Evolutionary conservation across 1,284 basidiomycete species (phyloP).

Genomic region (Pascua sp.): DNA sequence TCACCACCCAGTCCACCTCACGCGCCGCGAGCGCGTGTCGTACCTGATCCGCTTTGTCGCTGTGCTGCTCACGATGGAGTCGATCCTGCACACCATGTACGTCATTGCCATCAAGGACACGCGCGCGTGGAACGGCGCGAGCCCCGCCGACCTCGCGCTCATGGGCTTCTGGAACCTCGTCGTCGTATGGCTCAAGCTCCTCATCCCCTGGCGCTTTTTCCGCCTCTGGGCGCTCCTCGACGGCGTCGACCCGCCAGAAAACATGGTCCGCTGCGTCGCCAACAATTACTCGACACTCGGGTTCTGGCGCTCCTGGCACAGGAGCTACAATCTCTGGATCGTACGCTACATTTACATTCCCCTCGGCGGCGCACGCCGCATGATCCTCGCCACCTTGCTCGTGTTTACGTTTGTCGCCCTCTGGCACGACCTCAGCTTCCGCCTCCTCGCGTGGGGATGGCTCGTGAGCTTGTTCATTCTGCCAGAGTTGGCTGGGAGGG

Average conservation of each 20-base stretch:
- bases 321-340: conserved; percentile 95
- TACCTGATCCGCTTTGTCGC: conserved; percentile 72
- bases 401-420: conserved; percentile 98
- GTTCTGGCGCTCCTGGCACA: conserved; percentile 96
- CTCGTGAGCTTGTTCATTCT: conserved; percentile 85
- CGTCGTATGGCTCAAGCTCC: conserved; percentile 96
- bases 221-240: conserved; percentile 88
- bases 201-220: conserved; percentile 97
- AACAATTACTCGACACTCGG: conserved; percentile 94
- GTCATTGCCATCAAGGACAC: conserved; percentile 94
- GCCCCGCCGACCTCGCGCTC: conserved; percentile 80
- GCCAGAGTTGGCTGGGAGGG: conserved; percentile 70
- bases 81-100: conserved; percentile 90
- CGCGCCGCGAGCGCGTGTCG: conserved; percentile 39
- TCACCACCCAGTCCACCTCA: conserved; percentile 53
- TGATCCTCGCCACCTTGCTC: conserved; percentile 66
- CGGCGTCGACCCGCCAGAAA: conserved; percentile 91
- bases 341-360: conserved; percentile 96
- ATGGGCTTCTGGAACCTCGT: conserved; percentile 97
- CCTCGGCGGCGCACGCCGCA: conserved; percentile 67
- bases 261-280: conserved; percentile 97
- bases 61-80: conserved; percentile 81
- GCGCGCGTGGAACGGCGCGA: conserved; percentile 60
- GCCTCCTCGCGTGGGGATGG: conserved; percentile 94
- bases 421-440: conserved; percentile 93